Conservation (phyloP, 1,139 yeast species). For the Yamadazyma taylorii region DNA sequence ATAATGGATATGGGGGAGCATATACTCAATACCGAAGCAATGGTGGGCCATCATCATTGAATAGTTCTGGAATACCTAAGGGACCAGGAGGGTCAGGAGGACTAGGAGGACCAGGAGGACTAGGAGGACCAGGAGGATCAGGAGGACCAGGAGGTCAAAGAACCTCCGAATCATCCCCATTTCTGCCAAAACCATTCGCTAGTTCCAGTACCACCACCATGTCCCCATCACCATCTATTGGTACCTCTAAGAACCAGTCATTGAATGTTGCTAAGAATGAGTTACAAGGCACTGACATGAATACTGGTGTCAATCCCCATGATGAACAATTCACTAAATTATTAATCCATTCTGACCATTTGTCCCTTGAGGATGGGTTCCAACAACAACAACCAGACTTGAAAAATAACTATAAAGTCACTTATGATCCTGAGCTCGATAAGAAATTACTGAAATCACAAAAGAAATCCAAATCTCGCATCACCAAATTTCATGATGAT, state of each 20-base stretch:
- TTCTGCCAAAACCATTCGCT: not conserved
- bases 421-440: slow-evolving; percentile 60
- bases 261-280: slow-evolving; percentile 6
- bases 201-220: not conserved
- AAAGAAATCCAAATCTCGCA: slow-evolving; percentile 36
- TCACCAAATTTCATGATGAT: slow-evolving; percentile 39
- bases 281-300: slow-evolving; percentile 30
- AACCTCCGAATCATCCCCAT: not conserved
- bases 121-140: no score
- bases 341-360: slow-evolving; percentile 31
- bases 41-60: no score
- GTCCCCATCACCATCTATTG: not conserved
- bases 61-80: no score
- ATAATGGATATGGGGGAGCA: not conserved
- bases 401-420: slow-evolving; percentile 39
- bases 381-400: slow-evolving; percentile 15
- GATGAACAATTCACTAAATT: slow-evolving; percentile 34
- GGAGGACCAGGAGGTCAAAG: no score
- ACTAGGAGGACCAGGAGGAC: no score
- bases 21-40: no score
- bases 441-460: slow-evolving; percentile 29
- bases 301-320: slow-evolving; percentile 32
- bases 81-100: no score
- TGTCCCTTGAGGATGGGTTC: slow-evolving; percentile 10
- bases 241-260: not conserved